Evolutionary conservation across 1,139 yeast species (phyloP), one percentile per base, ranked within the genome.

Genomic region (Sporopachydermia cereana): DNA sequence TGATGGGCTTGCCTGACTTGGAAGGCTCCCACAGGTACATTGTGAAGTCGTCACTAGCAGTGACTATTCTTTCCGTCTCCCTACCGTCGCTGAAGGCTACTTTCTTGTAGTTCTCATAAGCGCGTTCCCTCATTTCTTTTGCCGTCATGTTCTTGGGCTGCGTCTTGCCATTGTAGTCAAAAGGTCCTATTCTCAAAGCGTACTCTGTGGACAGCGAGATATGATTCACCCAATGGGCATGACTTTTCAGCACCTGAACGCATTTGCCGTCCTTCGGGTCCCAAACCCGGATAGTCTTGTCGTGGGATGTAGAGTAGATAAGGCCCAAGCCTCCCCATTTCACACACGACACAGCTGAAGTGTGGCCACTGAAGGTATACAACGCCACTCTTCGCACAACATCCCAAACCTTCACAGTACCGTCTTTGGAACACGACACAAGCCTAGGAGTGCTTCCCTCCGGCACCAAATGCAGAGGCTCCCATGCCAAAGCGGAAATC

Each of bases 151-250:
- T 48, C 51, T 20, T 51, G 46, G 47, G 63, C 61, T 51, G 75
- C 79, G 52, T 55, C 64, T 50, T 69, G 49, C 75, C 81, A 49
- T 72, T 77, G 52, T 84, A 77, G 61, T 80, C 84, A 63, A 76
- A 80, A 9, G 95, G 77, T 43, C 96, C 98, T 51, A 81, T 76
- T 52, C 97, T 71, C 46, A 91, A 67, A 0, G 79, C 95, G 57
- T 82, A 82, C 58, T 91, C 99, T 0, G 97, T 89, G 2, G 95
- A 84, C 43, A 91, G 68, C 0, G 96, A 84, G 51, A 91, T 70
- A 63, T 91, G 97, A 60, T 91, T 91, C 44, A 91, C 94, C 97
- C 99, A 91, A 63, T 93, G 98, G 2, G 95, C 97, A 61, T 91
- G 99, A 43, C 93, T 76, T 60, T 79, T 80, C 51, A 91, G 67